Percentiles rank a stretch among this genome's conserved stretches.
Conservation (phyloP, 2,329 filamentous ascomycete species). For the Neurospora crassa region DNA sequence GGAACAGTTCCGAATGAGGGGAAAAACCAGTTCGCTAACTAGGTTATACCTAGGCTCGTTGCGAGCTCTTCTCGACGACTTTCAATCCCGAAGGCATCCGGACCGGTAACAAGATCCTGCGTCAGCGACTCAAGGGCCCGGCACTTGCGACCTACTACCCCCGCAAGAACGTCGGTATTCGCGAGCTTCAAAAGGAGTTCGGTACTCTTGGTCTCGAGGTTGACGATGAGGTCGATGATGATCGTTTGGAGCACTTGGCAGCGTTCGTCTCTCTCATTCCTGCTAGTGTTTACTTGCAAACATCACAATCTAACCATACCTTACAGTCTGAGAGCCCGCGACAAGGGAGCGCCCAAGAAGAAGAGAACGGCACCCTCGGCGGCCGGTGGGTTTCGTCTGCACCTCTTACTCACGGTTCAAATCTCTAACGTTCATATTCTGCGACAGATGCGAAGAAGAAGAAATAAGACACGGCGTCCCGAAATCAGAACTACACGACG, state of each 20-base stretch:
- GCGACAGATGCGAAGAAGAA: slow-evolving; percentile 30
- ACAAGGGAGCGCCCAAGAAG: slow-evolving; percentile 85
- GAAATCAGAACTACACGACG: slow-evolving; percentile 6
- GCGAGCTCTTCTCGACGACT: slow-evolving; percentile 80
- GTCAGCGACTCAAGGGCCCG: slow-evolving; percentile 79
- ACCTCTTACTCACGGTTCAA: slow-evolving; percentile 1
- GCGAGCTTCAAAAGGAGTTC: slow-evolving; percentile 64
- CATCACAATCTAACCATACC: slow-evolving; percentile 10
- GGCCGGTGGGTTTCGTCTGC: slow-evolving; percentile 23
- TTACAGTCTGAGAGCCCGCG: slow-evolving; percentile 61
- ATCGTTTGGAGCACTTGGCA: slow-evolving; percentile 66
- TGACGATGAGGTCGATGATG: slow-evolving; percentile 67
- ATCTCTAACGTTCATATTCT: slow-evolving; percentile 20
- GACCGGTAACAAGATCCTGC: slow-evolving; percentile 84
- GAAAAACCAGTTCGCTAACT: slow-evolving; percentile 3
- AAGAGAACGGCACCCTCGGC: slow-evolving; percentile 47
- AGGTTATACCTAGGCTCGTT: slow-evolving; percentile 57
- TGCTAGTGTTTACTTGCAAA: neutral
- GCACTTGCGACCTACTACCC: slow-evolving; percentile 84
- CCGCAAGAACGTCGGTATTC: slow-evolving; percentile 58
- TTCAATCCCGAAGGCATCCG: slow-evolving; percentile 80
- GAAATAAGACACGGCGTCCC: slow-evolving; percentile 16
- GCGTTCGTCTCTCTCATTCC: slow-evolving; percentile 36
- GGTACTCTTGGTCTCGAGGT: slow-evolving; percentile 51
- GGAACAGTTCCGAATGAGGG: neutral